Base-by-base conservation (phyloP, 108 stramenopile species). In the Discostella pseudostelligera region DNA sequence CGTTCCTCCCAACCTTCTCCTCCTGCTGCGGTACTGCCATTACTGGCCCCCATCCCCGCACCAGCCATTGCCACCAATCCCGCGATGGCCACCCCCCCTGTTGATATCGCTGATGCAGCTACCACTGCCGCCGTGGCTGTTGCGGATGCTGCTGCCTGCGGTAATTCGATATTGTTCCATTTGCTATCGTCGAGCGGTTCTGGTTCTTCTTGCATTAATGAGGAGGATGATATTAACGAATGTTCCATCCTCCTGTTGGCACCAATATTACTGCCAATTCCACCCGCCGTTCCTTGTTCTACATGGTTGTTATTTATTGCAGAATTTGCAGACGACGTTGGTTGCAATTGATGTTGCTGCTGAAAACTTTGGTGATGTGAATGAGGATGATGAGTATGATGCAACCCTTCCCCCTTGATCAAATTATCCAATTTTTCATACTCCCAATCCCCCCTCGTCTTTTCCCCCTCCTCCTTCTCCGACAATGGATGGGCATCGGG, bases 401-500 rank as follows among this genome's bases (percentile, higher is more conserved):
- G 40, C 51, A 39, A 32, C 40, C 20, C 49, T 59, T 70, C 71
- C 37, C 65, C 72, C 57, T 65, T 72, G 47, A 60, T 61, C 8
- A 48, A 28, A 14, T 42, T 32, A 17, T 74, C 66, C 61, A 69
- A 51, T 14, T 70, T 70, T 12, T 85, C 80, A 11, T 42, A 13
- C 25, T 82, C 21, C 22, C 47, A 22, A 8, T 8, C 19, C 4
- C 50, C 24, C 20, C 43, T 42, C n/a, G 65, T 56, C 62, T 55
- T 46, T n/a, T 72, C 71, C 21, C 76, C 80, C 14, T 39, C 9
- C 25, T 81, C n/a, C 10, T 48, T 13, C 25, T 80, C 81, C 5
- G 76, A 73, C 45, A 81, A 29, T 3, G 93, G 93, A 28, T 62
- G 56, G 7, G 93, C 93, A 79, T 94, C 89, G 17, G 89, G 93